phyloP scores from a whole-genome alignment of 2,329 filamentous ascomycete species.

The Blumeria hordei region DNA sequence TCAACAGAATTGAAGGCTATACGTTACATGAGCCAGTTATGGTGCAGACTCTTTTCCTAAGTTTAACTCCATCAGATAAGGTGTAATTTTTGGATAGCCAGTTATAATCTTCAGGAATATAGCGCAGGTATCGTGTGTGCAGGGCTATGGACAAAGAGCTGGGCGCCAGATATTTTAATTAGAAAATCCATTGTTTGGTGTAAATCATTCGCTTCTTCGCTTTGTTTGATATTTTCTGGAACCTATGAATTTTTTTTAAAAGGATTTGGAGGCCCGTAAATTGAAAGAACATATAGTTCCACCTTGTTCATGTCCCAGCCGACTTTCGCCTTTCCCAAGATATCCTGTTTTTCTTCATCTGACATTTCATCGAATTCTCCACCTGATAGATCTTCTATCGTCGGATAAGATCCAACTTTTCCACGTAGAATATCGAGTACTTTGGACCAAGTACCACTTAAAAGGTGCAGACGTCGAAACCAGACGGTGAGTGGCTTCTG shows the following conservation, averaged over 20 bases:
- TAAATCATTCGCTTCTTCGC: too few relatives aligned
- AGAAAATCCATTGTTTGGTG: too few relatives aligned
- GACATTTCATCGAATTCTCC: neutral
- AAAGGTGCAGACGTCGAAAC: neutral
- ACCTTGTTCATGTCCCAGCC: neutral
- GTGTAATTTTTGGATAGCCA: too few relatives aligned
- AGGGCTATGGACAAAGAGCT: too few relatives aligned
- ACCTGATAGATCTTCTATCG: neutral
- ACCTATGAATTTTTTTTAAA: neutral
- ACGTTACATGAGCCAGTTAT: too few relatives aligned
- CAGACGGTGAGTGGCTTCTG: neutral
- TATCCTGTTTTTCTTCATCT: neutral
- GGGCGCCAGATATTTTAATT: too few relatives aligned
- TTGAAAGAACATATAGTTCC: neutral
- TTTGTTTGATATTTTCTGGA: too few relatives aligned
- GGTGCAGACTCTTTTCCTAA: too few relatives aligned
- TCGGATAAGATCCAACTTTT: neutral
- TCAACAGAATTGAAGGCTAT: too few relatives aligned
- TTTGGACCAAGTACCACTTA: neutral
- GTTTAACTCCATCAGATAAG: too few relatives aligned
- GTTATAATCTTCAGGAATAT: too few relatives aligned
- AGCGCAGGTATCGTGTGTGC: too few relatives aligned
- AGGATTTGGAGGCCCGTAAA: neutral
- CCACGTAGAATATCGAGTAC: neutral
- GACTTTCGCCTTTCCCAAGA: neutral